Conservation (phyloP, 495 filamentous ascomycete genomes). For the Penicillium paxilli region DNA sequence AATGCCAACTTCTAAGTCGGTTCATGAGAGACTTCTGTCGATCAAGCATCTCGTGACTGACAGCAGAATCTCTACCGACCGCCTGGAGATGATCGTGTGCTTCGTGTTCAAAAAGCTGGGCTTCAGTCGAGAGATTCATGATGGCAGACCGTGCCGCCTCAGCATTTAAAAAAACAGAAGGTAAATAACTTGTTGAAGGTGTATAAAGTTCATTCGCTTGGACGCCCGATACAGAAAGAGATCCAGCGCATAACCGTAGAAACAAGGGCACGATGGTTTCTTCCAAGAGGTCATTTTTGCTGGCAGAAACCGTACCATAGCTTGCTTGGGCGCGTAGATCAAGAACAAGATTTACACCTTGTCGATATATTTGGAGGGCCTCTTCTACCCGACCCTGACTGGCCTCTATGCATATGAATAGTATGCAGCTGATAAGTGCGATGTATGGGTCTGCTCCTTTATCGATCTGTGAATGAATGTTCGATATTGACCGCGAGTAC, state of each 20-base stretch:
- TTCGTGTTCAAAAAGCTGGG: slow-evolving; percentile 22
- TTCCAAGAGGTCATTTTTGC: slow-evolving; percentile 20
- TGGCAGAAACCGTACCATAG: slow-evolving; percentile 4
- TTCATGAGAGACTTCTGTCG: slow-evolving; percentile 9
- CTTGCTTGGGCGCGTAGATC: slow-evolving; percentile 16
- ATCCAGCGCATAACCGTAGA: slow-evolving; percentile 19
- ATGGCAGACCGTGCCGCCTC: slow-evolving; percentile 18
- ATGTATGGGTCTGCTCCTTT: slow-evolving; percentile 28
- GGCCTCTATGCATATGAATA: slow-evolving; percentile 56
- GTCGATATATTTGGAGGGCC: slow-evolving; percentile 22
- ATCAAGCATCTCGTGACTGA: slow-evolving; percentile 1
- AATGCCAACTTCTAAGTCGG: slow-evolving; percentile 9
- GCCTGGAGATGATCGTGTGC: slow-evolving; percentile 1
- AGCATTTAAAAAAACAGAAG: slow-evolving; percentile 10
- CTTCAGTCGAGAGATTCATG: slow-evolving; percentile 13
- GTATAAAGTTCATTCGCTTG: slow-evolving; percentile 14
- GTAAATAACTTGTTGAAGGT: not conserved
- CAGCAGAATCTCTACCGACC: not conserved
- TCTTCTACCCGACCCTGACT: slow-evolving; percentile 44
- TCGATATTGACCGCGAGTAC: slow-evolving; percentile 36
- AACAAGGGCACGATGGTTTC: slow-evolving; percentile 25
- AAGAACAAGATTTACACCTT: slow-evolving; percentile 23
- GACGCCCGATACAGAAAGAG: slow-evolving; percentile 21
- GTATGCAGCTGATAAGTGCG: slow-evolving; percentile 50
- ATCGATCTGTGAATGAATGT: slow-evolving; percentile 33